Evolutionary conservation across 2,329 filamentous ascomycete species (phyloP).

Genomic region (Neurospora sp.): DNA sequence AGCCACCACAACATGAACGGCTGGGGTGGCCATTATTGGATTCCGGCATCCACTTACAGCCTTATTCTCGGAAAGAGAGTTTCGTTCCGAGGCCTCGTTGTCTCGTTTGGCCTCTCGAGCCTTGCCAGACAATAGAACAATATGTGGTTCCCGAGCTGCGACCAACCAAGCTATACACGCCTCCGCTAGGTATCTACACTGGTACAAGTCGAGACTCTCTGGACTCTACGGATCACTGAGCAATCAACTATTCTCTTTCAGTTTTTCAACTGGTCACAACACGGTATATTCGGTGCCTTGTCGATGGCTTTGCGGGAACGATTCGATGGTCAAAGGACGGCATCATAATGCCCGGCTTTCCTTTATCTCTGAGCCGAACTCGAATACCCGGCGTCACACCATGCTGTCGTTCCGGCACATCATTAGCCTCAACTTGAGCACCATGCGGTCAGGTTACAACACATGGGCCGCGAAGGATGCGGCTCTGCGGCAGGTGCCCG

Average conservation of each 20-base stretch:
- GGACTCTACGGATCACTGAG: background rate
- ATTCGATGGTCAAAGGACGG: background rate
- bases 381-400: background rate
- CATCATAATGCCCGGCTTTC: background rate
- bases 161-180: background rate
- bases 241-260: background rate
- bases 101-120: background rate
- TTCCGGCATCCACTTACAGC: background rate
- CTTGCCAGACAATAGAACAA: background rate
- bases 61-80: background rate
- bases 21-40: background rate
- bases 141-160: background rate
- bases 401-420: background rate
- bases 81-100: background rate
- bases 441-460: background rate
- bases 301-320: background rate
- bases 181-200: background rate
- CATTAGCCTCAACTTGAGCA: background rate
- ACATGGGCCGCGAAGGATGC: background rate
- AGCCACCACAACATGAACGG: background rate
- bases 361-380: background rate
- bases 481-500: background rate
- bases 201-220: background rate
- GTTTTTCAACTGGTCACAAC: background rate
- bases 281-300: background rate